A percentile compares a stretch with the other conserved stretches of the same genome.
These are phyloP conservation scores for Limonium bicolor DNA, from an alignment of 148 eudicot genomes.

Conservation along the genomic window DNA sequence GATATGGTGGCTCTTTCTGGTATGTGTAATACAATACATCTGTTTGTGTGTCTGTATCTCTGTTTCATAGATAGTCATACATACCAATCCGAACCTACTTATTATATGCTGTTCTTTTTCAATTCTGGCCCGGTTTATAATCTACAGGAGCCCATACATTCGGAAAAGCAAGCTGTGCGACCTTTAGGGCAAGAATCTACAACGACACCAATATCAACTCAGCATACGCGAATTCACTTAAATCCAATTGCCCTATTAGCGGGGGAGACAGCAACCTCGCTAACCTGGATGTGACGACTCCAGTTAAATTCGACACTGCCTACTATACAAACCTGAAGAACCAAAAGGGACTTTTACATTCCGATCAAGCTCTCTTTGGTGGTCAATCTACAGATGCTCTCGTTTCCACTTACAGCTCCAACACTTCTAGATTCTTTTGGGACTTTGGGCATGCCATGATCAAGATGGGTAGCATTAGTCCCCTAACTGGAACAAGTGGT, in stretches of 20 bases:
- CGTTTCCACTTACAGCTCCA: conserved; percentile 17
- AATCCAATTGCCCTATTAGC: conserved; percentile 17
- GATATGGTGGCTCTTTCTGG: conserved; percentile 45
- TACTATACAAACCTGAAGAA: conserved; percentile 36
- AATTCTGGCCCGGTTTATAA: conserved; percentile 9
- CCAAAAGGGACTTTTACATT: conserved; percentile 49
- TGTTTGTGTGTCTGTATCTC: not conserved
- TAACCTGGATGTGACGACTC: conserved; percentile 22
- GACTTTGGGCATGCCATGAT: conserved; percentile 38
- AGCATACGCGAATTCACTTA: conserved; percentile 22
- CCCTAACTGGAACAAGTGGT: conserved; percentile 40
- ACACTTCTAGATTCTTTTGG: conserved; percentile 13
- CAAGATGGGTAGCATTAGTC: conserved; percentile 45
- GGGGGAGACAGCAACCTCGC: conserved; percentile 37
- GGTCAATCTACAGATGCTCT: conserved; percentile 36
- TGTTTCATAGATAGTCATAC: not conserved
- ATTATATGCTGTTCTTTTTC: not conserved
- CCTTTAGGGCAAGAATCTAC: conserved; percentile 29
- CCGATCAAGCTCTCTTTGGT: conserved; percentile 52
- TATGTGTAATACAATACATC: conserved; percentile 7
- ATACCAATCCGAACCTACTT: not conserved
- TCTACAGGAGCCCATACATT: conserved; percentile 33
- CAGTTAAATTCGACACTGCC: conserved; percentile 26
- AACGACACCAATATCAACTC: conserved; percentile 26
- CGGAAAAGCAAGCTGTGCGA: conserved; percentile 31